Evolutionary conservation across 1,284 basidiomycete genomes (phyloP).

Genomic region (Pisolithus thermaeus): DNA sequence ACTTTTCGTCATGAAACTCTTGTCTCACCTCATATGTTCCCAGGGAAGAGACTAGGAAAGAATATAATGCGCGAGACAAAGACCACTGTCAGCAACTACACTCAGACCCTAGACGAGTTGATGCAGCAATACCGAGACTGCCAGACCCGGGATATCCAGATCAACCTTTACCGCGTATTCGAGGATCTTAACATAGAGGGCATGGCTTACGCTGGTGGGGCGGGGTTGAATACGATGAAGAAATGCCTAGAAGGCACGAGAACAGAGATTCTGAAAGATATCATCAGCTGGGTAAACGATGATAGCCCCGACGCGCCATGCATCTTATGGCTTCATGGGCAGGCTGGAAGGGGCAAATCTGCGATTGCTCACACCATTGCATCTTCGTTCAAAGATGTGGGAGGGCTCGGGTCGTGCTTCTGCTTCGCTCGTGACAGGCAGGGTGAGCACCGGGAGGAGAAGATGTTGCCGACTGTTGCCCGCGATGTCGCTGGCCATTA

Average conservation of each 20-base stretch:
- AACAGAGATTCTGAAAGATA: background rate
- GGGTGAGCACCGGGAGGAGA: background rate
- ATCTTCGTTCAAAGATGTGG: background rate
- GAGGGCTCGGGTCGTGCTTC: conserved; percentile 7
- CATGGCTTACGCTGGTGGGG: background rate
- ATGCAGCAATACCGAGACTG: background rate
- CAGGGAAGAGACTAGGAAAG: background rate
- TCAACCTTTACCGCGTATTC: background rate
- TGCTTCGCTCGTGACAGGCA: conserved; percentile 2
- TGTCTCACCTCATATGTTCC: background rate
- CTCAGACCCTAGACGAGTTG: background rate
- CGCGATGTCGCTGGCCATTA: background rate
- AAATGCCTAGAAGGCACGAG: conserved; percentile 1
- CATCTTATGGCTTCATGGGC: conserved; percentile 9
- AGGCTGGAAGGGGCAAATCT: conserved; percentile 9
- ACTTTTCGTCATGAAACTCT: background rate
- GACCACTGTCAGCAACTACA: background rate
- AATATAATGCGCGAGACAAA: background rate
- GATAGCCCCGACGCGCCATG: background rate
- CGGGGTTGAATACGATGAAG: background rate
- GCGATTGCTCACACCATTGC: conserved; percentile 10
- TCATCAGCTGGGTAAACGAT: conserved; percentile 1
- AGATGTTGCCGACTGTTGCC: background rate
- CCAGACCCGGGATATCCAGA: background rate
- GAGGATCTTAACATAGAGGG: background rate